Conservation (phyloP, 768 basidiomycete genomes). For the Rhizopogon sp. region DNA sequence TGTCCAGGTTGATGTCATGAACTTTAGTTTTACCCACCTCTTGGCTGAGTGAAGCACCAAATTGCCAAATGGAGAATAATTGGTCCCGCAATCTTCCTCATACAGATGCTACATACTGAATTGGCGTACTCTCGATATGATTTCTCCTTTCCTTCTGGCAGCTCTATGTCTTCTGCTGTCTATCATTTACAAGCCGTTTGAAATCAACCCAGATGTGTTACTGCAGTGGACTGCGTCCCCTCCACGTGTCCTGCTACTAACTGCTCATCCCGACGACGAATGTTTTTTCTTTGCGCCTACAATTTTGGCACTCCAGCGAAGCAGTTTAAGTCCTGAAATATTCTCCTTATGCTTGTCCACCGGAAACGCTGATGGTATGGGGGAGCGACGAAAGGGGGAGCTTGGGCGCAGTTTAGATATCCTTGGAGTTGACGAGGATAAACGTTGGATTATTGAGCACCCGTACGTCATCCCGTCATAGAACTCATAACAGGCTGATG, state of each 20-base stretch:
- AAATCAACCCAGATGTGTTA: constrained; percentile 18
- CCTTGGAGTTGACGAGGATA: constrained; percentile 54
- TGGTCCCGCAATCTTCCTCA: background rate
- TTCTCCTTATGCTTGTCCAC: constrained; percentile 70
- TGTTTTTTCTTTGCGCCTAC: constrained; percentile 93
- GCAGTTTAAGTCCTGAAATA: constrained; percentile 27
- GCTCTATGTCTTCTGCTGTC: constrained; percentile 15
- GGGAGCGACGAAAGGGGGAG: constrained; percentile 53
- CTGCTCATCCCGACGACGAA: constrained; percentile 95
- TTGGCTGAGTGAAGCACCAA: background rate
- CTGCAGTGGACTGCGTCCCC: constrained; percentile 4
- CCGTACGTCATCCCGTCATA: constrained; percentile 45
- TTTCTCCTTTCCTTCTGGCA: constrained; percentile 14
- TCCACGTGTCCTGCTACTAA: constrained; percentile 57
- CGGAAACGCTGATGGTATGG: constrained; percentile 79
- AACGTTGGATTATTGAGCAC: constrained; percentile 61
- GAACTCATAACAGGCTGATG: constrained; percentile 6
- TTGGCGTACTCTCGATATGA: background rate
- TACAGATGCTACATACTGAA: too few species aligned
- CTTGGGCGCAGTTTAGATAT: constrained; percentile 58
- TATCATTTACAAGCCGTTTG: constrained; percentile 20
- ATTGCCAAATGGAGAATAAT: background rate
- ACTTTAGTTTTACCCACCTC: too few species aligned
- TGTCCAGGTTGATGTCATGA: too few species aligned
- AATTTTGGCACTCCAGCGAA: constrained; percentile 45